phyloP scores from a whole-genome alignment of 2,329 filamentous ascomycete genomes.

The Dactylellina parvicollis region DNA sequence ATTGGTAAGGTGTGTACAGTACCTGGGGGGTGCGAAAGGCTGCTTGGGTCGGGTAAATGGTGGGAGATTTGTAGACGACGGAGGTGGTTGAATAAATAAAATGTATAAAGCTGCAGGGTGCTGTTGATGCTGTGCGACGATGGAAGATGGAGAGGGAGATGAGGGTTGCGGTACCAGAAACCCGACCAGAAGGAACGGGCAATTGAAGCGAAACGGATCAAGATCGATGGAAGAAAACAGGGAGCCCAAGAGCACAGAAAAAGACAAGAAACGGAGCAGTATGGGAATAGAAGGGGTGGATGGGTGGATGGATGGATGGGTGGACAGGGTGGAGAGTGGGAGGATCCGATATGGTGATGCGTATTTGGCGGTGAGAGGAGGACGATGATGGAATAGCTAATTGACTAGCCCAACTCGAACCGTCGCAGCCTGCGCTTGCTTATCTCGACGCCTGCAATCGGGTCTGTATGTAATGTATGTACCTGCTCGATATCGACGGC shows the following conservation, averaged over 20 bases:
- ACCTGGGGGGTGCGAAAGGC: slow-evolving; percentile 5
- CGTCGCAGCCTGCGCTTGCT: slow-evolving; percentile 19
- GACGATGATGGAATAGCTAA: background rate
- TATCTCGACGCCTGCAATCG: slow-evolving; percentile 25
- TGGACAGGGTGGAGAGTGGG: background rate
- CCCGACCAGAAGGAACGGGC: slow-evolving; percentile 28
- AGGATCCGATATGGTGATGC: slow-evolving; percentile 1
- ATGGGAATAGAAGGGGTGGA: background rate
- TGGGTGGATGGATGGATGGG: background rate
- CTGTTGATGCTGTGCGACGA: slow-evolving; percentile 43
- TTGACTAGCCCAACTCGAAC: background rate
- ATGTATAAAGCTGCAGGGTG: slow-evolving; percentile 45
- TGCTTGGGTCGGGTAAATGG: slow-evolving; percentile 30
- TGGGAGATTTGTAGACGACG: slow-evolving; percentile 11
- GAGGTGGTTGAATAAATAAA: slow-evolving; percentile 5
- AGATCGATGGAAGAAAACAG: slow-evolving; percentile 1
- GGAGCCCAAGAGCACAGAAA: slow-evolving; percentile 20
- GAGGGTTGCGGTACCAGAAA: slow-evolving; percentile 17
- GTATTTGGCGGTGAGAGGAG: slow-evolving; percentile 19
- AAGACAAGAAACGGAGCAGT: background rate
- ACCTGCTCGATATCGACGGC: slow-evolving; percentile 2
- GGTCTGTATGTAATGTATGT: background rate
- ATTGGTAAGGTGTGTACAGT: slow-evolving; percentile 38
- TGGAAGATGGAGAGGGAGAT: slow-evolving; percentile 5
- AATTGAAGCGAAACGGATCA: slow-evolving; percentile 15